Percentiles rank a stretch among this genome's conserved stretches.
Conservation (phyloP, 164 flowering plant genomes). For the Santalum album region DNA sequence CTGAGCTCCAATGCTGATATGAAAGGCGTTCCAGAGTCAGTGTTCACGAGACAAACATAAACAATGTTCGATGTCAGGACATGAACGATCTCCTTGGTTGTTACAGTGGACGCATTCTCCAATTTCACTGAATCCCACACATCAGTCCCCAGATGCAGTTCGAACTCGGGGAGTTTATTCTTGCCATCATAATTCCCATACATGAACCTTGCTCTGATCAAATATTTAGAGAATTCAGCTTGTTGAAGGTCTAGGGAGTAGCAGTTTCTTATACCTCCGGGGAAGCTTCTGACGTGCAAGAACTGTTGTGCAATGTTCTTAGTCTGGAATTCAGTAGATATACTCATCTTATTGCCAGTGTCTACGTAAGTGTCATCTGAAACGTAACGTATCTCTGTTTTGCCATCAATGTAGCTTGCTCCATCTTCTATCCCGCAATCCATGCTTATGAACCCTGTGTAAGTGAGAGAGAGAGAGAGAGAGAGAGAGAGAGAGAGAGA, state of each 20-base stretch:
- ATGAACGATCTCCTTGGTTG: constrained; percentile 12
- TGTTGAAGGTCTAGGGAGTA: constrained; percentile 9
- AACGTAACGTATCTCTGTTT: constrained; percentile 7
- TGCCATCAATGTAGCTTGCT: constrained; percentile 6
- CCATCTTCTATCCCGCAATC: constrained; percentile 18
- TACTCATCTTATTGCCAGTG: constrained; percentile 9
- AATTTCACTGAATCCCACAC: constrained; percentile 12
- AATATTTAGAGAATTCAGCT: constrained; percentile 2
- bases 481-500: too few species aligned
- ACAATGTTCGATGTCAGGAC: neutral
- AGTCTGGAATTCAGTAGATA: constrained; percentile 1
- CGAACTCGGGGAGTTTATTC: constrained; percentile 11
- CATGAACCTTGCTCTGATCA: constrained; percentile 23
- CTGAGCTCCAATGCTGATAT: constrained; percentile 17
- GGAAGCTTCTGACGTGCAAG: constrained; percentile 16
- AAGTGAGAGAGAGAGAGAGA: neutral
- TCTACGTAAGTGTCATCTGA: constrained; percentile 14
- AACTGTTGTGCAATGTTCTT: neutral
- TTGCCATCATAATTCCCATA: constrained; percentile 26
- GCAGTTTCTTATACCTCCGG: constrained; percentile 14
- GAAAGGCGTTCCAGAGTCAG: constrained; percentile 17
- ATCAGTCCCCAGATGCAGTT: constrained; percentile 18
- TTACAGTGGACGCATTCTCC: neutral
- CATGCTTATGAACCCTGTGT: constrained; percentile 21
- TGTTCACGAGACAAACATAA: constrained; percentile 20